Evolutionary conservation across 208 protist species (phyloP), one percentile per base, ranked within the genome.

Genomic region (Balamuthia mandrillaris): DNA sequence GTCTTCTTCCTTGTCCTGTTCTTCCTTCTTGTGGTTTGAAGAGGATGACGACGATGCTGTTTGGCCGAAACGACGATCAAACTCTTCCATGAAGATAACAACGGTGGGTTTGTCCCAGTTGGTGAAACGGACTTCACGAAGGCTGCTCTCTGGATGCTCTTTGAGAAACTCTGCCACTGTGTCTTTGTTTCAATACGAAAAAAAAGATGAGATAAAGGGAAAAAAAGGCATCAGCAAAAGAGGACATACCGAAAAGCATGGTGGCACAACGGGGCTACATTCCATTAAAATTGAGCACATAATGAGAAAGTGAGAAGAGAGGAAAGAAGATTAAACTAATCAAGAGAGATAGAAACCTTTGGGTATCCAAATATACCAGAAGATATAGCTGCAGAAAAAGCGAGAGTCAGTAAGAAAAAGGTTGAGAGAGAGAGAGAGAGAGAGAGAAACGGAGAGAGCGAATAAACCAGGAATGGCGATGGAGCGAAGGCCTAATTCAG

Each of bases 101-200:
- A 83, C 75, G 1, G 75, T 83, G 24, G 60, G 52, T 54, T 66
- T 83, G 41, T 83, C 75, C 75, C 75, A 83, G 39, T 83, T 83
- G 37, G 75, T 83, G 75, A 83, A 83, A 24, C 75, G 75, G n/a
- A 83, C 66, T 39, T 66, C 29, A 9, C 56, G 49, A 18, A 83
- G 75, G 24, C 10, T n/a, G 75, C 60, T 47, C 35, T 29, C 18
- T 35, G 37, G 52, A 51, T 35, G 52, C 16, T 24, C 12, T 29
- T n/a, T 10, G 52, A 83, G 75, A 83, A 83, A 54, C 24, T 44
- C 54, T 66, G 52, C n/a, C n/a, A n/a, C n/a, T n/a, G n/a, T n/a
- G n/a, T n/a, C n/a, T n/a, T n/a, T n/a, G n/a, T n/a, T n/a, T n/a
- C n/a, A n/a, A n/a, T n/a, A n/a, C n/a, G n/a, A n/a, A n/a, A n/a